phyloP scores from a whole-genome alignment of 1,284 basidiomycete species.

The Vanrija pseudolonga region DNA sequence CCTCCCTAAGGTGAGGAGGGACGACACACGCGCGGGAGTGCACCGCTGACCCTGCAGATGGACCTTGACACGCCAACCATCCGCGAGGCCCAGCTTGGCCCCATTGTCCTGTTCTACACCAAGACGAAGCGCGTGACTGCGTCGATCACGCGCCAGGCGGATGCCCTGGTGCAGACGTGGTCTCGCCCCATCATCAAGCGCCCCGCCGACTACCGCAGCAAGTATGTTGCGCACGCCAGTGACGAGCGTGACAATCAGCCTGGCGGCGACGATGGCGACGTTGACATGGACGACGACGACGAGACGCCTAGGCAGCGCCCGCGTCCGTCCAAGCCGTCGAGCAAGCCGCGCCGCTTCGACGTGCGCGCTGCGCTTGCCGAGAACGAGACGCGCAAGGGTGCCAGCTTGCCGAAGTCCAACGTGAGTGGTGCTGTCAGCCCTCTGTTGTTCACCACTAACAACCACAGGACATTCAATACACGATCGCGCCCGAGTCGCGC shows the following conservation, averaged over 20 bases:
- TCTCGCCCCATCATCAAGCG: constrained; percentile 93
- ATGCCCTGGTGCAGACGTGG: constrained; percentile 81
- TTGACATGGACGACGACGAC: constrained; percentile 12
- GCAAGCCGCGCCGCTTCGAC: constrained; percentile 35
- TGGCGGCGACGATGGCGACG: constrained; percentile 6
- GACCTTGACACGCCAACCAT: constrained; percentile 87
- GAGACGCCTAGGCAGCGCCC: constrained; percentile 6
- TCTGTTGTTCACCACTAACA: not conserved
- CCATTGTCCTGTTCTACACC: constrained; percentile 91
- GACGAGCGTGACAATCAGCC: constrained; percentile 4
- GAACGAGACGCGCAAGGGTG: constrained; percentile 38
- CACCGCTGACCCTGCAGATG: constrained; percentile 54
- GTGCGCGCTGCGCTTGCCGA: constrained; percentile 31
- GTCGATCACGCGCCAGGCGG: constrained; percentile 73
- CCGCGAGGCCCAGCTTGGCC: constrained; percentile 88
- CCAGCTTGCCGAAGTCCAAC: constrained; percentile 30
- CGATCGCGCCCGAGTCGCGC: constrained; percentile 37
- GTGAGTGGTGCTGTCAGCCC: constrained; percentile 18
- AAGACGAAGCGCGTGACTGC: constrained; percentile 79
- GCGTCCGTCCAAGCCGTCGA: constrained; percentile 6
- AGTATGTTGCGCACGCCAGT: constrained; percentile 26
- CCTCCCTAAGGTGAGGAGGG: constrained; percentile 56
- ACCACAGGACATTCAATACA: constrained; percentile 40
- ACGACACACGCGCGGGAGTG: not conserved
- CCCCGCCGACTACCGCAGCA: constrained; percentile 67